A percentile compares a stretch with the other conserved stretches of the same genome.
Conservation (phyloP, 2,329 filamentous ascomycete species). For the Nothophaeocryptopus gaeumannii region DNA sequence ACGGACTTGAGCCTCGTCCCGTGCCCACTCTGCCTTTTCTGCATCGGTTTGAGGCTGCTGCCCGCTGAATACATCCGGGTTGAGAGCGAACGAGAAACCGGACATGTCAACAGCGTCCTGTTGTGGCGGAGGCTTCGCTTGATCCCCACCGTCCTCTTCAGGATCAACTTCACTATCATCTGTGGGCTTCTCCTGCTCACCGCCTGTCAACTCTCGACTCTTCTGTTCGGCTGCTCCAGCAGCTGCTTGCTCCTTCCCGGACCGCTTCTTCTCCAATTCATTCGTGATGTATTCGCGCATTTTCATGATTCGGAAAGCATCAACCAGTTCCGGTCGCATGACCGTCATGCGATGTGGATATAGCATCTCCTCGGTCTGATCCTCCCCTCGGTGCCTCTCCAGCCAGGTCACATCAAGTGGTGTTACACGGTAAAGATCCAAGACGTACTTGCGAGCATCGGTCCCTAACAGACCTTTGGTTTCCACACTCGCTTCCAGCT, state of each 20-base stretch:
- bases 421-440: conserved; percentile 92
- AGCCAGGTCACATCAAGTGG: conserved; percentile 89
- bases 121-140: conserved; percentile 29
- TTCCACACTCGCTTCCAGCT: conserved; percentile 92
- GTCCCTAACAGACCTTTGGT: conserved; percentile 97
- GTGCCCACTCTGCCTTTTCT: conserved; percentile 77
- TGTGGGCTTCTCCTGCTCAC: conserved; percentile 19
- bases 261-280: conserved; percentile 65
- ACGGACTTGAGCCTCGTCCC: conserved; percentile 85
- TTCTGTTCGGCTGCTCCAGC: conserved; percentile 20
- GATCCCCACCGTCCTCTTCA: conserved; percentile 32
- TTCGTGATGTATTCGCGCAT: conserved; percentile 84
- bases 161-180: conserved; percentile 16
- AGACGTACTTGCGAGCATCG: conserved; percentile 94
- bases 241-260: conserved; percentile 24
- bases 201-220: conserved; percentile 32
- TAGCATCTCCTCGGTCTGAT: conserved; percentile 49
- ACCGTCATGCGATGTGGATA: conserved; percentile 98
- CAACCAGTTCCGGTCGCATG: conserved; percentile 82
- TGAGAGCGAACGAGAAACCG: conserved; percentile 81
- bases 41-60: conserved; percentile 85
- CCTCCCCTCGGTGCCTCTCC: conserved; percentile 66
- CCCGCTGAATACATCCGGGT: conserved; percentile 93
- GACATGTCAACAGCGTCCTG: conserved; percentile 79
- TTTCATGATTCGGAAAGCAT: conserved; percentile 78